Evolutionary conservation across 768 basidiomycete genomes (phyloP).

Genomic region (Crucibulum laeve): DNA sequence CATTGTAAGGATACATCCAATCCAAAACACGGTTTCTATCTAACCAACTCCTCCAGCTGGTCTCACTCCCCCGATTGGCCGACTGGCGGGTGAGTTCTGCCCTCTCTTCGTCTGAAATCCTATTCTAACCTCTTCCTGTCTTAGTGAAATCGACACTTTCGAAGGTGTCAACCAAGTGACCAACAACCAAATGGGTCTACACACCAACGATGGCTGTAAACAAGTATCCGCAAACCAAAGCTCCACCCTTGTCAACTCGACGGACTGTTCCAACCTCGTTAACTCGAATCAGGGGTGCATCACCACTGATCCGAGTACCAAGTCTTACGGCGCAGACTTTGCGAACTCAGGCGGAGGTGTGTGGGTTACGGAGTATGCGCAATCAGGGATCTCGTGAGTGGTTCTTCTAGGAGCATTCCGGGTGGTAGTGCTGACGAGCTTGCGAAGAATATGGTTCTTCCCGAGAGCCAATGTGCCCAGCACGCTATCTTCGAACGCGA

Average conservation of each 20-base stretch:
- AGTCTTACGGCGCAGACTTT: slow-evolving; percentile 65
- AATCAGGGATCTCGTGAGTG: slow-evolving; percentile 59
- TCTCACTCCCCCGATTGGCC: slow-evolving; percentile 60
- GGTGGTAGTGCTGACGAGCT: slow-evolving; percentile 1
- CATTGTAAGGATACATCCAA: slow-evolving; percentile 32
- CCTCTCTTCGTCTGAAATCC: background rate
- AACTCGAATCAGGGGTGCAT: slow-evolving; percentile 66
- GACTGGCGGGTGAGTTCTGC: slow-evolving; percentile 41
- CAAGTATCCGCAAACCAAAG: slow-evolving; percentile 45
- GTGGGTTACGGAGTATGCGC: slow-evolving; percentile 70
- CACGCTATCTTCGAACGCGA: slow-evolving; percentile 41
- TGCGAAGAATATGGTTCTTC: slow-evolving; percentile 60
- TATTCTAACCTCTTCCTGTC: slow-evolving; percentile 1
- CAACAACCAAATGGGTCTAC: slow-evolving; percentile 66
- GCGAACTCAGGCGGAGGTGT: slow-evolving; percentile 66
- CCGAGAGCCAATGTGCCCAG: slow-evolving; percentile 44
- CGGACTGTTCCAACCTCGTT: slow-evolving; percentile 51
- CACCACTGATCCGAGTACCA: slow-evolving; percentile 45
- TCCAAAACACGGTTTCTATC: background rate
- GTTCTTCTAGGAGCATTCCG: background rate
- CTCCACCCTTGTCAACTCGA: slow-evolving; percentile 48
- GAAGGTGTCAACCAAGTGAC: slow-evolving; percentile 73
- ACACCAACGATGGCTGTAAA: slow-evolving; percentile 60
- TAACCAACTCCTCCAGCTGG: slow-evolving; percentile 24
- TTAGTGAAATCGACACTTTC: slow-evolving; percentile 71